Evolutionary conservation across 2,329 filamentous ascomycete species (phyloP), one percentile per base, ranked within the genome.

Genomic region (Chaetothyriales sp.): DNA sequence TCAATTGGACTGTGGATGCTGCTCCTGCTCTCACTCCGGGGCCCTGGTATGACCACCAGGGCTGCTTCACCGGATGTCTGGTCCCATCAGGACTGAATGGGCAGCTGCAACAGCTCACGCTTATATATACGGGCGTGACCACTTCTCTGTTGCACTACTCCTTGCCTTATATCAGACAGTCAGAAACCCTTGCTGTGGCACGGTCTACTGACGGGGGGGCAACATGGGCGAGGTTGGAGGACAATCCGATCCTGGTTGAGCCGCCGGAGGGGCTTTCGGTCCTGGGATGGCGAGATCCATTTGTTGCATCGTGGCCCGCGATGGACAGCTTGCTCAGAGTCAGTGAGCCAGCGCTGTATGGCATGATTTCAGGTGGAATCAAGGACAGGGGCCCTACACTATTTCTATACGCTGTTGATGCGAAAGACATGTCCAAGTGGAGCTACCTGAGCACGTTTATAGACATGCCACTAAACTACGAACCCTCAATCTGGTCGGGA

Each of bases 361-460:
- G 71, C 2, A 64, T 74, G 10, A 63, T 76, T 7, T 73, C 73
- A 0, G 73, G 74, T 1, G 73, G 73, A 0, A 63, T 76, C 20
- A 52, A 60, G 5, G 61, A 61, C 12, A 48, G 65, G 10, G 67
- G 67, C 0, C 73, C 74, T 0, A 71, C 70, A 0, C 66, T 67
- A 0, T 76, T 76, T 49, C 59, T 75, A 0, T 77, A 76, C 51
- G 60, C 63, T 0, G 61, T 76, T 18, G 59, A 69, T 3, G 61
- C 65, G 0, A 54, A 60, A 1, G 63, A 73, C 47, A 58, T 73
- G 2, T 62, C 61, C 1, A 61, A 65, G 9, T 76, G 74, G 74
- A 55, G 61, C 18, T 76, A 71, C 43, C 45, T 72, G 5, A 71
- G 72, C 1, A 64, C 65, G 2, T 59, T 76, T 20, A 55, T 69